A percentile compares a stretch with the other conserved stretches of the same genome.
phyloP scores from a whole-genome alignment of 2,329 filamentous ascomycete genomes.

The Hymenoscyphus occultus region DNA sequence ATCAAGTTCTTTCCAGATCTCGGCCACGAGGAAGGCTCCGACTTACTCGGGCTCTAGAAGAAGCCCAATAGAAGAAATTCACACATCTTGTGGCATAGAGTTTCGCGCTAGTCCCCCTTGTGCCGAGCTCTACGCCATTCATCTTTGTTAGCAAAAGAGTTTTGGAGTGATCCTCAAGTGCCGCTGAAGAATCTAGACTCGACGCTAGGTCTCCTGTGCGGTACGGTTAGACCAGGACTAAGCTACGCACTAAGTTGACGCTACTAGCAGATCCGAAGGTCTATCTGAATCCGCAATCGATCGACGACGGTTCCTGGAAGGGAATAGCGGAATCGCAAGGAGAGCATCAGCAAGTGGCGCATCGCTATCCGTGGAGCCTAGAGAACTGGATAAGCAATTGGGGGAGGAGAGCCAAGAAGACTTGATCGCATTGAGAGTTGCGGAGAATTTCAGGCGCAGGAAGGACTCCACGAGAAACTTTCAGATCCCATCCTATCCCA shows the following conservation, averaged over 20 bases:
- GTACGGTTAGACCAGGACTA: background rate
- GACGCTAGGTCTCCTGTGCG: background rate
- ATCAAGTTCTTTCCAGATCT: background rate
- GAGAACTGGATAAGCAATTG: background rate
- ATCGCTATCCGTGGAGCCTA: background rate
- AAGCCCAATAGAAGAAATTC: background rate
- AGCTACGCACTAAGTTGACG: conserved; percentile 4
- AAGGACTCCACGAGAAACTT: too few relatives aligned
- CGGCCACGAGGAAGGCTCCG: too few relatives aligned
- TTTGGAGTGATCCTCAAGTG: background rate
- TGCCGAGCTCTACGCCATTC: background rate
- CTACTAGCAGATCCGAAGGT: conserved; percentile 5
- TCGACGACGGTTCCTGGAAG: conserved; percentile 6
- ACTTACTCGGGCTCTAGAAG: too few relatives aligned
- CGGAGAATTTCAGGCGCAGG: background rate
- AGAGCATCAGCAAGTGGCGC: conserved; percentile 6
- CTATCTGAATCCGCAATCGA: conserved; percentile 6
- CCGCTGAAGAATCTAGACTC: background rate
- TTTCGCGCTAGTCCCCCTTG: background rate
- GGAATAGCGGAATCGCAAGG: background rate
- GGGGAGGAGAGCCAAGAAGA: conserved; percentile 5
- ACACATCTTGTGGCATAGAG: background rate
- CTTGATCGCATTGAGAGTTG: conserved; percentile 3
- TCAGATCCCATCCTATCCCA: too few relatives aligned
- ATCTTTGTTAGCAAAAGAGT: background rate